Percentiles rank a stretch among this genome's conserved stretches.
phyloP scores from a whole-genome alignment of 371 early-diverging fungal genomes.

The Capillidium rhysosporum region DNA sequence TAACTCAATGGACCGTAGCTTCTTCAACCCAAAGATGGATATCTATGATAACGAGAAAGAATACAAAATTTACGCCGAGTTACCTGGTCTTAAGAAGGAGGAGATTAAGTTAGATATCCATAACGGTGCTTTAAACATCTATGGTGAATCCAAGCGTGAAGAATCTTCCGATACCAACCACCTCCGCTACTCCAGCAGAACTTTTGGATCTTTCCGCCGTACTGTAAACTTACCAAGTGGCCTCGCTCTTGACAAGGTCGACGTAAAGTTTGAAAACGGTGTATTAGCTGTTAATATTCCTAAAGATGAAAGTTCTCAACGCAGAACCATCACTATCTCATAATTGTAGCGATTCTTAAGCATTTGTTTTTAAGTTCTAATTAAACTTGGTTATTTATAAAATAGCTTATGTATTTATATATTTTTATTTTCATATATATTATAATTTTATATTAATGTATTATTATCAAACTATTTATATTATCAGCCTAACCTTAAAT shows the following conservation, averaged over 20 bases:
- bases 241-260: constrained; percentile 20
- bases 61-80: constrained; percentile 18
- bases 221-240: constrained; percentile 24
- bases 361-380: too few relatives aligned
- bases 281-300: constrained; percentile 27
- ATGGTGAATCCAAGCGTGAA: constrained; percentile 17
- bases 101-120: constrained; percentile 17
- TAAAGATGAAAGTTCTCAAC: constrained; percentile 12
- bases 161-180: constrained; percentile 15
- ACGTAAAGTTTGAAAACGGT: constrained; percentile 31
- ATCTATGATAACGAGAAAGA: constrained; percentile 20
- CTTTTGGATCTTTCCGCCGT: constrained; percentile 24
- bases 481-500: too few relatives aligned
- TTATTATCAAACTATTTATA: too few relatives aligned
- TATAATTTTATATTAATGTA: too few relatives aligned
- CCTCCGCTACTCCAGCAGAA: constrained; percentile 24
- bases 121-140: constrained; percentile 12
- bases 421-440: too few relatives aligned
- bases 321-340: constrained; percentile 9
- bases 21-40: constrained; percentile 14
- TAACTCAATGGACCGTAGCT: background rate
- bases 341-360: too few relatives aligned
- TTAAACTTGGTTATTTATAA: too few relatives aligned
- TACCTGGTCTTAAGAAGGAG: constrained; percentile 29
- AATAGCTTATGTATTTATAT: too few relatives aligned